Percentiles rank a stretch among this genome's conserved stretches.
phyloP scores from a whole-genome alignment of 192 early-diverging fungal species.

The Backusella tuberculispora region DNA sequence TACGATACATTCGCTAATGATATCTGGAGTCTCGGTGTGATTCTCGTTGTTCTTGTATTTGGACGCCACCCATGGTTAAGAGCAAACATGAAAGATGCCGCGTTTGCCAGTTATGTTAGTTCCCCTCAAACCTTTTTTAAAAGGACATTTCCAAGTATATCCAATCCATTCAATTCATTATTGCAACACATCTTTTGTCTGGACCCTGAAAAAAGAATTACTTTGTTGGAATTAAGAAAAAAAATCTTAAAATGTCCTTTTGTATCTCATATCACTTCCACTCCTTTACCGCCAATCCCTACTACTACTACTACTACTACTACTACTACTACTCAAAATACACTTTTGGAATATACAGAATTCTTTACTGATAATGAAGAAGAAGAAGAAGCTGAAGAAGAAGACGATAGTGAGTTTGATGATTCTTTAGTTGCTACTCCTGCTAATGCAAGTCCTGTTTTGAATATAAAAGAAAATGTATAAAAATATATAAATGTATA shows the following conservation, averaged over 20 bases:
- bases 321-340: neutral
- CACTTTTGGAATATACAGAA: conserved; percentile 13
- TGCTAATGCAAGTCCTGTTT: conserved; percentile 18
- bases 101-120: conserved; percentile 56
- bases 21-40: conserved; percentile 95
- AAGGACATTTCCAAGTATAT: conserved; percentile 55
- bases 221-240: conserved; percentile 38
- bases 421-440: neutral
- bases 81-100: conserved; percentile 67
- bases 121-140: conserved; percentile 64
- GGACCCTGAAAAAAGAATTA: conserved; percentile 48
- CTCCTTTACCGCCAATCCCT: neutral
- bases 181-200: conserved; percentile 50
- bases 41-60: conserved; percentile 80
- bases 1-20: conserved; percentile 69
- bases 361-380: neutral
- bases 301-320: no score
- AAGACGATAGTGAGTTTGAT: neutral
- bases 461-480: conserved; percentile 11
- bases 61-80: conserved; percentile 78
- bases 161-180: conserved; percentile 59
- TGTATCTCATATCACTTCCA: neutral
- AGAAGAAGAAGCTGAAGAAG: neutral
- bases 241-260: conserved; percentile 26
- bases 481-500: neutral